Base-by-base conservation (phyloP, 257 asterid genomes). In the Ilex asprella region DNA sequence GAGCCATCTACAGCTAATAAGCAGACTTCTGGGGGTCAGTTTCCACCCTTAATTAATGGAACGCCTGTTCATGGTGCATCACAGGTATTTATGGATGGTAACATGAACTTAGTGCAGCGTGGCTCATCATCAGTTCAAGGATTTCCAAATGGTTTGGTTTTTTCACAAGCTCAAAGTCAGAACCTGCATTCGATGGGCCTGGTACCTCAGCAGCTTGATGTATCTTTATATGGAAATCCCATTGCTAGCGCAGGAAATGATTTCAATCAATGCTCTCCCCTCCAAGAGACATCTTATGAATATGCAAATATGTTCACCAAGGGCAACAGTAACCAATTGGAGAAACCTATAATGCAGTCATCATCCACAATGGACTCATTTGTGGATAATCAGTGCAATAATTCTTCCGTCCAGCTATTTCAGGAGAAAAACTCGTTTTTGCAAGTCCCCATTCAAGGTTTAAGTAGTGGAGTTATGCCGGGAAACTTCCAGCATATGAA, bases 101-200 rank as follows among this genome's bases (percentile, higher is more conserved):
- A 82, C 70, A 65, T 68, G 70, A 76, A 75, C 70, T 61, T 76
- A 79, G 49, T 60, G 55, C 91, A 83, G 58, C 82, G 62, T 59
- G 76, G 74, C 49, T 75, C 65, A 13, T 64, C 80, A 11, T 58
- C 63, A 52, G 57, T 61, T 63, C 82, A 73, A 60, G 78, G 85
- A 27, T 71, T 67, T 59, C 78, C 83, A 41, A 76, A 73, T 71
- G 89, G 92, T 65, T 64, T 66, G 51, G 73, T 60, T 56, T 66
- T 78, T 72, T 67, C 91, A 39, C 88, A 81, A 65, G 66, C 75
- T 68, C 84, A 76, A 47, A 71, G 70, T 58, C 77, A 67, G 67
- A 65, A 66, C 66, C 55, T 55, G 43, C 69, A 60, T 60, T 69
- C 75, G 31, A 32, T 70, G 75, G 79, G 82, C 30, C 41, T 72